phyloP scores from a whole-genome alignment of 2,329 filamentous ascomycete species.

The Alternaria consortialis region DNA sequence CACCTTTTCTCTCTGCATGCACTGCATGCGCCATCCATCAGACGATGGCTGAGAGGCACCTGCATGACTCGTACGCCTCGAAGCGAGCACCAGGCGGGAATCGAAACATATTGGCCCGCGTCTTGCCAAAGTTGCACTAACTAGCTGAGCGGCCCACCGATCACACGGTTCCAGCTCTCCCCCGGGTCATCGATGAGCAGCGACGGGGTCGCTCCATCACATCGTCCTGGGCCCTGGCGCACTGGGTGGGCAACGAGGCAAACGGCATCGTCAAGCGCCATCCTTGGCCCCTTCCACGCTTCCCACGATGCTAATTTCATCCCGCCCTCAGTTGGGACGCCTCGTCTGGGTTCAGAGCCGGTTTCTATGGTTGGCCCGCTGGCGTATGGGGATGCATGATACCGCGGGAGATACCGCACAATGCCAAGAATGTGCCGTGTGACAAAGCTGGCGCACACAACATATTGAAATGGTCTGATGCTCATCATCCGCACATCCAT shows the following conservation, averaged over 20 bases:
- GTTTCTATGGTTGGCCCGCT: constrained; percentile 3
- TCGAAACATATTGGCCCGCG: constrained; percentile 15
- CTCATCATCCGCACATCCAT: constrained; percentile 9
- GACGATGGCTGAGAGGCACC: neutral
- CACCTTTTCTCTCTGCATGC: neutral
- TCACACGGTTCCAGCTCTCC: constrained; percentile 18
- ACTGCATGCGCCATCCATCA: neutral
- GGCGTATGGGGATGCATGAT: constrained; percentile 15
- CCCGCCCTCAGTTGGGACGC: neutral
- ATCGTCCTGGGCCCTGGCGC: constrained; percentile 1
- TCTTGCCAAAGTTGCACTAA: constrained; percentile 10
- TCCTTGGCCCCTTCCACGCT: neutral
- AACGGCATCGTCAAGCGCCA: neutral
- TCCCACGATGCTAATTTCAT: constrained; percentile 11
- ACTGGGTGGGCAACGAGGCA: neutral
- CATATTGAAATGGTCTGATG: constrained; percentile 32
- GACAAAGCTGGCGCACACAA: constrained; percentile 24
- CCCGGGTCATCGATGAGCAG: constrained; percentile 5
- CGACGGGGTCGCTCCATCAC: constrained; percentile 5
- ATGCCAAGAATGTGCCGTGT: constrained; percentile 21
- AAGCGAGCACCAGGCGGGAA: constrained; percentile 13
- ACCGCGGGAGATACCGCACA: constrained; percentile 6
- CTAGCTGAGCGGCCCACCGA: constrained; percentile 2
- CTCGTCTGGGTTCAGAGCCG: neutral
- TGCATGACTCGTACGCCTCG: constrained; percentile 11